Evolutionary conservation across 1,139 yeast species (phyloP), one percentile per base, ranked within the genome.

Genomic region (Candida tropicalis): DNA sequence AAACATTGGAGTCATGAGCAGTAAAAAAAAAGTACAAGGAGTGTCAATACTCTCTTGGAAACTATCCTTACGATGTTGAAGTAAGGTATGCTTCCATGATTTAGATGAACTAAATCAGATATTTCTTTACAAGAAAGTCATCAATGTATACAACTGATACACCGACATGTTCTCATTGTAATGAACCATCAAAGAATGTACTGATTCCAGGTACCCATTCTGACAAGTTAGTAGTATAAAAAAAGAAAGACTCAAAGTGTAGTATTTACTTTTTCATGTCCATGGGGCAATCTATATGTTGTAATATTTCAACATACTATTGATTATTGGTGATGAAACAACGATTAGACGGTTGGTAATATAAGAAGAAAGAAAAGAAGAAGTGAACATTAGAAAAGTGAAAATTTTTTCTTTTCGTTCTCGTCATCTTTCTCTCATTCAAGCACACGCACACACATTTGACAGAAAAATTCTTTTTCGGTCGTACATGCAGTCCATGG

Each of bases 1-100:
- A 47, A 41, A 46, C 44, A 44, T 66, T 34, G 54, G 71, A 66
- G 57, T 66, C 72, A 66, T 59, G 69, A 61, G 70, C 69, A 51
- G 42, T 16, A 41, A 37, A 38, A 35, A 41, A 37, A 38, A 35
- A 38, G 47, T 42, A 46, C 49, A 42, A 45, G 45, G 59, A 62
- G 70, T 66, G 56, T 66, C 66, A 51, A 42, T 38, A 39, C 44
- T 60, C 70, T 64, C 70, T 36, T 40, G 43, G 39, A 40, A 15
- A 24, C 27, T 31, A 31, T 18, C 35, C 28, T 37, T 38, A 32
- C 33, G 11, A 27, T 45, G 52, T 47, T 49, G 64, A 58, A 46
- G 43, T 27, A 32, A 41, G 39, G 41, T 22, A 4, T 28, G 38
- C 15, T 28, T 42, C 46, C 50, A 46, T 38, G 39, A 34, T 28